Base-by-base conservation (phyloP, 2,329 filamentous ascomycete species). In the Teratosphaeria pseudoeucalypti region DNA sequence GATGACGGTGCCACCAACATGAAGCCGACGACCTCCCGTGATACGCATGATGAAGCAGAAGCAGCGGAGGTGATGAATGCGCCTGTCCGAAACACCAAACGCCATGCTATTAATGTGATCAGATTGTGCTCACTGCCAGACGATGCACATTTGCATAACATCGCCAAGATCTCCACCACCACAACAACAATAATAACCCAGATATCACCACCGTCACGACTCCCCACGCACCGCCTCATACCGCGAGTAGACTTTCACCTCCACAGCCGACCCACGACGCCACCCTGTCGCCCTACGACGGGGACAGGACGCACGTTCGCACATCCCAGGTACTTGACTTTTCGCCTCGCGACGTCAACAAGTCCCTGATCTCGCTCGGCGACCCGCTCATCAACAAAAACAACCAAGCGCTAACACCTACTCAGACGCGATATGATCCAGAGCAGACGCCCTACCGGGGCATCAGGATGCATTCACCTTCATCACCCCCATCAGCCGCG, bases 331-430 rank as follows among this genome's bases (percentile, higher is more conserved):
- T 19, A 49, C 43, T 49, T 19, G 26, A 49, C 43, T 49, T 49
- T 10, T 49, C 43, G 26, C 43, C 43, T 49, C n/a, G 43, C n/a
- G 53, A 68, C 47, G 63, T 64, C 6, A 65, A 62, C 11, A 60
- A 52, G 12, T 63, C 60, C 23, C 59, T 60, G 54, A 64, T 65
- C 27, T 66, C 60, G 37, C 52, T 70, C 11, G 64, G 64, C 2
- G 68, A 67, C 54, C 67, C 68, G 39, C 52, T 57, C 39, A 55
- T 60, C 14, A 54, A 56, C 3, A 32, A 55, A 6, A 53, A 56
- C 16, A 58, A 64, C 7, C 54, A 61, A 26, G 57, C 58, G 34
- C 60, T 57, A 32, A 63, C 62, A 34, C 61, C 62, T 7, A 60
- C 58, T 19, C 60, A 60, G 60, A 37, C 53, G 52, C 57, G 58